phyloP scores from a whole-genome alignment of 2,329 filamentous ascomycete genomes.

The Phoma sp. region DNA sequence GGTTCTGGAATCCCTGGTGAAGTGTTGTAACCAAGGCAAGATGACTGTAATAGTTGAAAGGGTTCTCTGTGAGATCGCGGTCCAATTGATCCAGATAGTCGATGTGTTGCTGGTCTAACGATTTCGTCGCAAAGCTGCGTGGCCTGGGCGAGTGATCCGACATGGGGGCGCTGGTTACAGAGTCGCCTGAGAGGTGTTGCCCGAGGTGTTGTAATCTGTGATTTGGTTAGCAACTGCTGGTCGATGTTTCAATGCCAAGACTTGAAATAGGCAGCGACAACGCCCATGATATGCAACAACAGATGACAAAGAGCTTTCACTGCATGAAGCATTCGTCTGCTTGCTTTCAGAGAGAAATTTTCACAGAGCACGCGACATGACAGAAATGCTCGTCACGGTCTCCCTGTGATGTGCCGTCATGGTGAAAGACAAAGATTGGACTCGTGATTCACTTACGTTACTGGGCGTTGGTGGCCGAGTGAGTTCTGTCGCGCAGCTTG shows the following conservation, averaged over 20 bases:
- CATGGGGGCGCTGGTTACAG: constrained; percentile 56
- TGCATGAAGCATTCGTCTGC: too few species aligned
- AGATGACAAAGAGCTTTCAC: constrained; percentile 1
- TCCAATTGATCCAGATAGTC: constrained; percentile 55
- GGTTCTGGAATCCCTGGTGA: constrained; percentile 57
- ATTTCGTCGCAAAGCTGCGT: constrained; percentile 52
- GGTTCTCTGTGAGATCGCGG: constrained; percentile 54
- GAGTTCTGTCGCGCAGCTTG: constrained; percentile 50
- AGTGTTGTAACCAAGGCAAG: constrained; percentile 57
- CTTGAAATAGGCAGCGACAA: constrained; percentile 25
- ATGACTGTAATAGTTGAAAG: constrained; percentile 59
- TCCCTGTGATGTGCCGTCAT: background rate
- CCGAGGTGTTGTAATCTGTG: constrained; percentile 41
- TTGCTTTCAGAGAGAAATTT: too few species aligned
- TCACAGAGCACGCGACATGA: background rate
- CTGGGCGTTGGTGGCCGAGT: constrained; percentile 43
- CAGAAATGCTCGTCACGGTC: background rate
- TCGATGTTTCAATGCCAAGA: constrained; percentile 19
- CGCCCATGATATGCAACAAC: constrained; percentile 21
- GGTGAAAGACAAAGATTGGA: background rate
- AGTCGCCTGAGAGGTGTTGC: constrained; percentile 52
- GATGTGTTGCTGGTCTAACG: constrained; percentile 54
- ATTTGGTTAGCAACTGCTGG: constrained; percentile 6
- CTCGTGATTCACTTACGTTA: constrained; percentile 40
- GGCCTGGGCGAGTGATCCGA: constrained; percentile 55